A percentile compares a stretch with the other conserved stretches of the same genome.
phyloP scores from a whole-genome alignment of 2,329 filamentous ascomycete species.

The Eutypa lata region DNA sequence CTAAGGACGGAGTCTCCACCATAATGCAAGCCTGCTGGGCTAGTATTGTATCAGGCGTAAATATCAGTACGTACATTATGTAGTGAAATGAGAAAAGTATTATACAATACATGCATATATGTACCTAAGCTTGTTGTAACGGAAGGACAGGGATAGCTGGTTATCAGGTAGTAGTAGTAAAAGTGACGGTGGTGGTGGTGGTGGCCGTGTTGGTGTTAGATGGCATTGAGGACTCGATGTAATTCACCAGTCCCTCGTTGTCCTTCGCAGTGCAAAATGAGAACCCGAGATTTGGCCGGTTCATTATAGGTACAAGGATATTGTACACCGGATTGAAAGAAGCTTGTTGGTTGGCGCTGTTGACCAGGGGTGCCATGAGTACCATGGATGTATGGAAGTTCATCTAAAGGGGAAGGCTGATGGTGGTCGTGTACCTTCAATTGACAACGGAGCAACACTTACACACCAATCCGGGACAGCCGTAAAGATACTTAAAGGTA shows the following conservation, averaged over 20 bases:
- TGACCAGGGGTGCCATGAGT: not conserved
- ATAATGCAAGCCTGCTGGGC: too few species aligned
- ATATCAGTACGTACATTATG: too few species aligned
- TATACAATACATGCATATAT: too few species aligned
- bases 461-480: not conserved
- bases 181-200: too few species aligned
- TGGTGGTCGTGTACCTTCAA: too few species aligned
- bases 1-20: not conserved
- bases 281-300: not conserved
- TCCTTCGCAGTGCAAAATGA: not conserved
- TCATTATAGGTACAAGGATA: not conserved
- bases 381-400: not conserved
- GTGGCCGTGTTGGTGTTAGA: not conserved
- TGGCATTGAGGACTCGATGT: not conserved
- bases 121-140: too few species aligned
- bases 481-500: not conserved
- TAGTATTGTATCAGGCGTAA: too few species aligned
- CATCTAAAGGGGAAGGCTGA: not conserved
- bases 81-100: too few species aligned
- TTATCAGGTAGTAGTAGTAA: not conserved
- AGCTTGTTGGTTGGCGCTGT: not conserved
- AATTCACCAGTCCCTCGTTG: not conserved
- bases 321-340: not conserved
- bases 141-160: not conserved
- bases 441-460: not conserved